A percentile compares a stretch with the other conserved stretches of the same genome.
These are phyloP conservation scores for Ogataea pilisensis DNA, from an alignment of 805 yeast genomes.

Conservation along the genomic window DNA sequence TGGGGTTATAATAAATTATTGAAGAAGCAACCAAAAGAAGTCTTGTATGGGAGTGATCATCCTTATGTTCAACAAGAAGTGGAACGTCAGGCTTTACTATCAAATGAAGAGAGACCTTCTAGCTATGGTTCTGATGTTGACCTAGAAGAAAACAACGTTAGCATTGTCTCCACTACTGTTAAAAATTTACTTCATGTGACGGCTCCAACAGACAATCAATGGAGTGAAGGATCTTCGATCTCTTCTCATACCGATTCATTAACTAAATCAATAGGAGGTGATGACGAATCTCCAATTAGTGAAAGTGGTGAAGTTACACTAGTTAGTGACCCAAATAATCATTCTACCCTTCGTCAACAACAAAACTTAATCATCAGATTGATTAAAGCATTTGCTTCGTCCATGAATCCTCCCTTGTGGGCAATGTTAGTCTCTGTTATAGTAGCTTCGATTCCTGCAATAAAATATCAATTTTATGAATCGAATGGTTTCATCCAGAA, in stretches of 20 bases:
- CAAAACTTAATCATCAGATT: background rate
- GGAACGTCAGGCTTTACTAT: constrained; percentile 8
- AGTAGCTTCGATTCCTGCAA: constrained; percentile 60
- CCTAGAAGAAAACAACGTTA: constrained; percentile 4
- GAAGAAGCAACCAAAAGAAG: constrained; percentile 43
- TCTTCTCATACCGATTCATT: constrained; percentile 15
- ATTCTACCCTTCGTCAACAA: background rate
- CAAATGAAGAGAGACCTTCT: constrained; percentile 10
- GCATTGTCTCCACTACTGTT: constrained; percentile 1
- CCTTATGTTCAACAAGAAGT: constrained; percentile 19
- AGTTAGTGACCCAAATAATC: background rate
- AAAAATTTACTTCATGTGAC: background rate
- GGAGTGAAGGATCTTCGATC: constrained; percentile 26
- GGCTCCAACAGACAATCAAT: constrained; percentile 12
- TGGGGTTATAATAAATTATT: constrained; percentile 79
- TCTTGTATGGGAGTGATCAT: constrained; percentile 19
- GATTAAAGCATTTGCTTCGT: constrained; percentile 12
- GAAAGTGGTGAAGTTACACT: constrained; percentile 1
- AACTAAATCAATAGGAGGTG: background rate
- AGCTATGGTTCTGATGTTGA: constrained; percentile 16
- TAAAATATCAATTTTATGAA: constrained; percentile 56
- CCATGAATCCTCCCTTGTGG: constrained; percentile 80
- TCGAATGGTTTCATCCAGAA: constrained; percentile 59
- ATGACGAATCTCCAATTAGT: background rate
- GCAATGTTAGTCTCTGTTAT: constrained; percentile 68